phyloP scores from a whole-genome alignment of 2,329 filamentous ascomycete species.

The Furcasterigmium sp. region DNA sequence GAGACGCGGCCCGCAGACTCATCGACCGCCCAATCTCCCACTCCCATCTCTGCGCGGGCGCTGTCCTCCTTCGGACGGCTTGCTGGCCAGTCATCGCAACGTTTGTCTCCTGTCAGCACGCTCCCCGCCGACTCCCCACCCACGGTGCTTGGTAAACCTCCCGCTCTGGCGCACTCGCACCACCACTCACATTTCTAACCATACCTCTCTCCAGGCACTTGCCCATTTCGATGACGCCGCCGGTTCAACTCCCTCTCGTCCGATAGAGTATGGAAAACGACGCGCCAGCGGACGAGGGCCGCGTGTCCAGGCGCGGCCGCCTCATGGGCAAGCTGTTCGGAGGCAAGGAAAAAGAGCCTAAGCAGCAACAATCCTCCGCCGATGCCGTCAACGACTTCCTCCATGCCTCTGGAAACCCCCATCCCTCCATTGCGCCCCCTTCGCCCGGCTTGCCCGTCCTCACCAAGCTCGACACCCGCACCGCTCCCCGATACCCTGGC shows the following conservation, averaged over 20 bases:
- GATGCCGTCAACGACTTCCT: conserved; percentile 55
- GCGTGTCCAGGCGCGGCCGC: conserved; percentile 43
- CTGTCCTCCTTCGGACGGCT: no score
- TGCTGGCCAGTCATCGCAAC: no score
- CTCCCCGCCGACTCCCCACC: neutral
- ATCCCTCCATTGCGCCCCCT: conserved; percentile 43
- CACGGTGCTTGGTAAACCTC: no score
- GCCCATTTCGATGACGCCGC: conserved; percentile 2
- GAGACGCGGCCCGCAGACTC: no score
- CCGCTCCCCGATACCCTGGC: conserved; percentile 50
- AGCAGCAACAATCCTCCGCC: conserved; percentile 17
- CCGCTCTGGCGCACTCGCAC: no score
- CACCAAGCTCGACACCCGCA: conserved; percentile 48
- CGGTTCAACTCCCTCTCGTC: neutral
- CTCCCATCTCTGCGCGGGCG: no score
- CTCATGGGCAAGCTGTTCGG: conserved; percentile 61
- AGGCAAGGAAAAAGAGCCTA: conserved; percentile 40
- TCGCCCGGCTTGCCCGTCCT: conserved; percentile 38
- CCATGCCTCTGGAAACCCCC: conserved; percentile 48
- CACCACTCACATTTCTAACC: neutral
- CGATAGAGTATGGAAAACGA: conserved; percentile 39
- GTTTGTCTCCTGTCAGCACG: neutral
- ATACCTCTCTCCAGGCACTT: neutral
- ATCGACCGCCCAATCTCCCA: no score
- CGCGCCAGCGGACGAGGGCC: conserved; percentile 30